Evolutionary conservation across 2,329 filamentous ascomycete genomes (phyloP).

Genomic region (Alternaria incomplexa): DNA sequence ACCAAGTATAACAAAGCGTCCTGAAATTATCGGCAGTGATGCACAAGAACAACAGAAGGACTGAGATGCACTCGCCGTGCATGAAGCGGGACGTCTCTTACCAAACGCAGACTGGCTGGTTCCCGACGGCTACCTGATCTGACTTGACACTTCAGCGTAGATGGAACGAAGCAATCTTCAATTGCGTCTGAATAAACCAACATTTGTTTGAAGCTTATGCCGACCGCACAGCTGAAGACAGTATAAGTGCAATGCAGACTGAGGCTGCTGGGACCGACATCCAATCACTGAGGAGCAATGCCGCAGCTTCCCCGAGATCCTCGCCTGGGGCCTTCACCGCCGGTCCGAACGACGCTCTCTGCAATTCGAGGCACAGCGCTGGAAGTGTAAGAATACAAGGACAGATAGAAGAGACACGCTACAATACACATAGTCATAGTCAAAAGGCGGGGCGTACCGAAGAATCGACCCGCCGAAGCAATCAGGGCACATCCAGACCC

Average conservation of each 20-base stretch:
- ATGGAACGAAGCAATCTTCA: background rate
- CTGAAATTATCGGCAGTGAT: background rate
- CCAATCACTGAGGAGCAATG: slow-evolving; percentile 32
- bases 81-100: background rate
- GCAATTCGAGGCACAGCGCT: background rate
- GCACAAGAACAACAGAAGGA: background rate
- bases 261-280: background rate
- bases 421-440: background rate
- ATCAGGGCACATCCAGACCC: background rate
- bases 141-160: background rate
- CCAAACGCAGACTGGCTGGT: background rate
- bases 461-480: background rate
- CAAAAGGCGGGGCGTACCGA: background rate
- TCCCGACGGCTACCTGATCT: background rate
- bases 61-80: background rate
- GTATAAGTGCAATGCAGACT: background rate
- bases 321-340: slow-evolving; percentile 6
- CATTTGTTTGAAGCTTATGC: background rate
- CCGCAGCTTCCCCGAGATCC: slow-evolving; percentile 34
- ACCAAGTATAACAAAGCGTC: background rate
- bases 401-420: background rate
- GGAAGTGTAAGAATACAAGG: background rate
- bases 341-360: background rate
- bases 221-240: background rate
- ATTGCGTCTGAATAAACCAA: background rate